Percentiles rank a stretch among this genome's conserved stretches.
Evolutionary conservation across 2,329 filamentous ascomycete species (phyloP).

Genomic region (Fusarium brevicatenulatum): DNA sequence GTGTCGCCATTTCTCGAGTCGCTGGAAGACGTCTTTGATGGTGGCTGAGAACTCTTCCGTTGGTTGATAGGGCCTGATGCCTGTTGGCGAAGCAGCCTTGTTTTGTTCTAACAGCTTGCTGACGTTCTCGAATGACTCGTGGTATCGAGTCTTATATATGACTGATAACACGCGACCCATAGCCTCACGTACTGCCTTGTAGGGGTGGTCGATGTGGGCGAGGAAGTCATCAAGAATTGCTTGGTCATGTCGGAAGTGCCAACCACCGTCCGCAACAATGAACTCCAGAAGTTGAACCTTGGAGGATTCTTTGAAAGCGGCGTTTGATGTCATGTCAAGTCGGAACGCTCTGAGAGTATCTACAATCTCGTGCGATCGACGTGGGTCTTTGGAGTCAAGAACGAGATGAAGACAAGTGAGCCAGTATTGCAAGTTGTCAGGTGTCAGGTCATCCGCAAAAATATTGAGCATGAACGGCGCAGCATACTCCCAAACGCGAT

Average conservation of each 20-base stretch:
- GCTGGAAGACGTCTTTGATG: constrained; percentile 78
- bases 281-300: constrained; percentile 94
- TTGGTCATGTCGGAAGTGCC: constrained; percentile 93
- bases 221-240: constrained; percentile 92
- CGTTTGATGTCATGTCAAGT: constrained; percentile 93
- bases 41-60: constrained; percentile 77
- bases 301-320: constrained; percentile 98
- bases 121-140: constrained; percentile 91
- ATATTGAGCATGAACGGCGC: constrained; percentile 88
- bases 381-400: constrained; percentile 87
- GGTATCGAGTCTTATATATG: constrained; percentile 90
- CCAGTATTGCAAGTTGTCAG: constrained; percentile 96
- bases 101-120: constrained; percentile 79
- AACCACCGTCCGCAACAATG: constrained; percentile 85
- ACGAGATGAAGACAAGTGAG: constrained; percentile 91
- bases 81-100: constrained; percentile 81
- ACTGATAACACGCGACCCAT: constrained; percentile 90
- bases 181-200: constrained; percentile 95
- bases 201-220: constrained; percentile 92
- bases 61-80: constrained; percentile 84
- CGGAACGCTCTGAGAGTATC: constrained; percentile 86
- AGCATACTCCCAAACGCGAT: constrained; percentile 86
- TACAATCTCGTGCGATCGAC: constrained; percentile 85
- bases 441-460: constrained; percentile 90
- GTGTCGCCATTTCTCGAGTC: constrained; percentile 87